These are phyloP conservation scores for Alternaria sp. DNA, from an alignment of 2,329 filamentous ascomycete genomes.

Conservation along the genomic window DNA sequence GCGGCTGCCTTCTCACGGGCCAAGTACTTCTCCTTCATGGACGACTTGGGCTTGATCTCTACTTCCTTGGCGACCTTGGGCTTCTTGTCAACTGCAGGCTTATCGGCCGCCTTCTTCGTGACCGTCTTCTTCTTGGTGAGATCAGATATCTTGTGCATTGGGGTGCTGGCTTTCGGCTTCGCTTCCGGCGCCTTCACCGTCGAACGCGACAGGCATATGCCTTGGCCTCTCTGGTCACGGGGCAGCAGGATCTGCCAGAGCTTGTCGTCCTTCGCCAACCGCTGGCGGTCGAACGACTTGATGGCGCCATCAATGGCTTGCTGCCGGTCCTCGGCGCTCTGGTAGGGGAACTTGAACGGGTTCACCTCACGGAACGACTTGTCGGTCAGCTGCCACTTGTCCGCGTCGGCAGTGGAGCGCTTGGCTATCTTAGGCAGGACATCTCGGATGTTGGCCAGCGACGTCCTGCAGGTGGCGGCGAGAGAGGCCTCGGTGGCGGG, in stretches of 20 bases:
- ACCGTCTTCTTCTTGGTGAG: slow-evolving; percentile 52
- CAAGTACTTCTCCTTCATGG: slow-evolving; percentile 33
- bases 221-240: slow-evolving; percentile 66
- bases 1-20: slow-evolving; percentile 25
- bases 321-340: slow-evolving; percentile 61
- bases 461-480: slow-evolving; percentile 40
- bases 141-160: slow-evolving; percentile 48
- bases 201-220: slow-evolving; percentile 65
- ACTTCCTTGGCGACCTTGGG: slow-evolving; percentile 16
- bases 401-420: slow-evolving; percentile 55
- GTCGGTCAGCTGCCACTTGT: slow-evolving; percentile 58
- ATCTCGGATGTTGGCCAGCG: slow-evolving; percentile 36
- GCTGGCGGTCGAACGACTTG: slow-evolving; percentile 67
- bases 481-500: slow-evolving; percentile 39
- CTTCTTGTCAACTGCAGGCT: slow-evolving; percentile 44
- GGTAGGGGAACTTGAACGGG: slow-evolving; percentile 66
- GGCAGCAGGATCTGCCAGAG: slow-evolving; percentile 68
- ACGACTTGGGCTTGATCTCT: slow-evolving; percentile 29
- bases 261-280: slow-evolving; percentile 65
- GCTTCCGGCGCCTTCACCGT: slow-evolving; percentile 55
- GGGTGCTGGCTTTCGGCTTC: slow-evolving; percentile 43
- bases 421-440: slow-evolving; percentile 59
- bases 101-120: slow-evolving; percentile 53
- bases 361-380: slow-evolving; percentile 67
- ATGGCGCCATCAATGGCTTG: slow-evolving; percentile 67